Evolutionary conservation across 2,329 filamentous ascomycete genomes (phyloP), one percentile per base, ranked within the genome.

Genomic region (Fusarium oxysporum): DNA sequence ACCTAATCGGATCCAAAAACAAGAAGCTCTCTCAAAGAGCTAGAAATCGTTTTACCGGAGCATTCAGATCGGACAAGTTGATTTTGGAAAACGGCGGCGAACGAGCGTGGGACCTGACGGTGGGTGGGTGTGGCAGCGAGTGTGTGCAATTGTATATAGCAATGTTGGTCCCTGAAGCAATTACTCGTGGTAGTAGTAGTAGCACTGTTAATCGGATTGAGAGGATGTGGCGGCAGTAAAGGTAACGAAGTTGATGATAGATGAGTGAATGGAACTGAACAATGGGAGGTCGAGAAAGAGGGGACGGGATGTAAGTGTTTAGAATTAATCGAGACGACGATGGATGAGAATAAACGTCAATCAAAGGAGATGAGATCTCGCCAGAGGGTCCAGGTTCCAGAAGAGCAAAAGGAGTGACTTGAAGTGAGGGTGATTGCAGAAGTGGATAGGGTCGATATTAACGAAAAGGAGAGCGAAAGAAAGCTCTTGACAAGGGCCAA

Each of bases 361-460:
- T 71, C 57, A 69, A 51, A 72, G 54, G 64, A 75, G 68, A 70
- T 75, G 68, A 69, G 71, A 71, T 78, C 63, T 69, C 70, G 67
- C 60, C 59, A 69, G 65, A 74, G 65, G 68, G 69, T 73, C 74
- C 66, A 71, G 68, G 71, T 69, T 72, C 74, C 67, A 76, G 73
- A 77, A 70, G 72, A 73, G 73, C 74, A 78, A 81, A 83, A 81
- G 78, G 81, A 82, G 80, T 80, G 81, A 83, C 81, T 54, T 82
- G 78, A 79, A 80, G 79, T 81, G 80, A 82, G 79, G 68, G 80
- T 78, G 80, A 81, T 78, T 78, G 76, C 77, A 78, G 74, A 68
- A 80, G 80, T 81, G 80, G 80, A 81, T 79, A 78, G 76, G 72
- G 75, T 78, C 77, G 80, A 82, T 81, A 81, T 80, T 79, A 81